Evolutionary conservation across 106 monocot species (phyloP).

Genomic region (Apostasia ramifera): DNA sequence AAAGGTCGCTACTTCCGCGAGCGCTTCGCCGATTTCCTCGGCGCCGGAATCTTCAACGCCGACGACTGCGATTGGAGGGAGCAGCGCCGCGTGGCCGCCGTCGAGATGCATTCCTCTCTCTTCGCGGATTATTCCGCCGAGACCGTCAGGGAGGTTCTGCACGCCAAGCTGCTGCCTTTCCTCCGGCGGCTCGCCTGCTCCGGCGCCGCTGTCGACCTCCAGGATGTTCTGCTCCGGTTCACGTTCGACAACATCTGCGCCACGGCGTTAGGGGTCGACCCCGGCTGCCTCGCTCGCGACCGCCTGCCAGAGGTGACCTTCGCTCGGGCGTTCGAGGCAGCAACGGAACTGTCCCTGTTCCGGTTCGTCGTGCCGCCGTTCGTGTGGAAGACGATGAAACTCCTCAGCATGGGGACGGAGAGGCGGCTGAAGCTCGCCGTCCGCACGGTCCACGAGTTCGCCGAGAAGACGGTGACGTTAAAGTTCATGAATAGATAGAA

Average conservation of each 20-base stretch:
- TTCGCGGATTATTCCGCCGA: conserved; percentile 40
- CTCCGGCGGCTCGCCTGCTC: conserved; percentile 10
- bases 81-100: conserved; percentile 63
- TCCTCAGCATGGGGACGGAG: conserved; percentile 50
- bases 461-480: conserved; percentile 37
- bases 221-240: conserved; percentile 80
- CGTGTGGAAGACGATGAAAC: conserved; percentile 74
- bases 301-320: conserved; percentile 46
- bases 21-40: conserved; percentile 73
- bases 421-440: conserved; percentile 38
- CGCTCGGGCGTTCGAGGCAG: conserved; percentile 76
- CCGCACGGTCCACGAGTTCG: conserved; percentile 58
- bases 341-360: conserved; percentile 59
- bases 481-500: too few relatives aligned
- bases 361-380: conserved; percentile 76
- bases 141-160: conserved; percentile 39
- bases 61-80: conserved; percentile 60
- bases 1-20: conserved; percentile 79
- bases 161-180: conserved; percentile 40
- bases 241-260: conserved; percentile 87
- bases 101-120: conserved; percentile 74
- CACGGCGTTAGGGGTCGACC: conserved; percentile 77
- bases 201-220: conserved; percentile 28
- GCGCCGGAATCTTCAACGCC: conserved; percentile 95
- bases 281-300: conserved; percentile 55